Evolutionary conservation across 441 rosid genomes (phyloP).

Genomic region (Aleurites moluccanus): DNA sequence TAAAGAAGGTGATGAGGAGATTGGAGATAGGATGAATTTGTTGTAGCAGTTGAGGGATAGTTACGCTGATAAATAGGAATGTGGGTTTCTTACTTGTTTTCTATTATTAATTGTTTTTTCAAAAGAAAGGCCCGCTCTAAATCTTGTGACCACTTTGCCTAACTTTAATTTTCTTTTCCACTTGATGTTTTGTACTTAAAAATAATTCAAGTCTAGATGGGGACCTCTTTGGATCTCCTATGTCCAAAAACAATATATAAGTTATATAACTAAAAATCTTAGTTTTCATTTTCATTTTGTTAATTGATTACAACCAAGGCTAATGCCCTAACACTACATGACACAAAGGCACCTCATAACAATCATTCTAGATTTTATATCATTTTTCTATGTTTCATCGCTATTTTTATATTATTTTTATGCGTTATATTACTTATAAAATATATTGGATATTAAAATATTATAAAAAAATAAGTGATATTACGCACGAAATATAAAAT

Average conservation of each 20-base stretch:
- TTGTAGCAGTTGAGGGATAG: slow-evolving; percentile 44
- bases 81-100: slow-evolving; percentile 44
- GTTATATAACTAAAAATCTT: neutral
- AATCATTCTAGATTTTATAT: no score
- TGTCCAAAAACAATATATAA: slow-evolving; percentile 7
- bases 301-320: neutral
- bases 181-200: slow-evolving; percentile 33
- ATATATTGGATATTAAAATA: no score
- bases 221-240: slow-evolving; percentile 25
- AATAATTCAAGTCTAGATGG: slow-evolving; percentile 29
- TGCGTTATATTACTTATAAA: no score
- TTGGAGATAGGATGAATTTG: slow-evolving; percentile 7
- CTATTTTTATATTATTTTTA: no score
- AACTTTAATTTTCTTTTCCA: slow-evolving; percentile 25
- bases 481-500: no score
- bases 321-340: neutral
- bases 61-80: slow-evolving; percentile 47
- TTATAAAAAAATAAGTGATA: no score
- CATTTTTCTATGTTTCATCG: no score
- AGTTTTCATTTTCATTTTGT: neutral
- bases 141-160: slow-evolving; percentile 57
- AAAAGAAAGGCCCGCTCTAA: slow-evolving; percentile 58
- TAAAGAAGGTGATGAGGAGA: no score
- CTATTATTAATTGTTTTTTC: slow-evolving; percentile 29
- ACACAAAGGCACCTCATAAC: neutral